A percentile compares a stretch with the other conserved stretches of the same genome.
Evolutionary conservation across 1,284 basidiomycete genomes (phyloP).

Genomic region (Amylostereum chailletii): DNA sequence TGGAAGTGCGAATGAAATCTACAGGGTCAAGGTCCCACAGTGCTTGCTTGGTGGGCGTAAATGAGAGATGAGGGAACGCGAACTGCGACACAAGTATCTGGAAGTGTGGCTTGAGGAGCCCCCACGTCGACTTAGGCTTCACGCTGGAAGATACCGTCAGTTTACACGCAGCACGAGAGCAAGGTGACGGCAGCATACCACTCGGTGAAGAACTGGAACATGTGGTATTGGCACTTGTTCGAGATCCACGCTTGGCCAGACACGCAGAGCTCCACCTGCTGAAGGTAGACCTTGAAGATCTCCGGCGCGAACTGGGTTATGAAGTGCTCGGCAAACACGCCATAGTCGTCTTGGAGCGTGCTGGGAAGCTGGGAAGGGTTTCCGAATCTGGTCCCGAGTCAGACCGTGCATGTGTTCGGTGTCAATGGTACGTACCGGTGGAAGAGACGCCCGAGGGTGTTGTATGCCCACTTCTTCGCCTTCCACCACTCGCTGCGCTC

Average conservation of each 20-base stretch:
- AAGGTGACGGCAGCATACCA: constrained; percentile 43
- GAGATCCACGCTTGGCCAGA: constrained; percentile 69
- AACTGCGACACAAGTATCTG: constrained; percentile 67
- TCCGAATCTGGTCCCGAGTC: constrained; percentile 45
- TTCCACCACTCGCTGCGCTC: constrained; percentile 82
- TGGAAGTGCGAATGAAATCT: constrained; percentile 66
- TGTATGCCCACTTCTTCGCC: constrained; percentile 85
- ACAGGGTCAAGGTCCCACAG: constrained; percentile 74
- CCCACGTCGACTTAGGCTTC: constrained; percentile 85
- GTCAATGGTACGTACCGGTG: constrained; percentile 37
- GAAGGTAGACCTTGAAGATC: constrained; percentile 73
- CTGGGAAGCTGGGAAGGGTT: constrained; percentile 78
- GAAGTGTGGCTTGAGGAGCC: constrained; percentile 75
- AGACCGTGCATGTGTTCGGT: neutral
- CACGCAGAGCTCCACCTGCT: constrained; percentile 67
- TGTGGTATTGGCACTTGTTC: constrained; percentile 73
- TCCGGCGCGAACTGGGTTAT: constrained; percentile 74
- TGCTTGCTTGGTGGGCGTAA: constrained; percentile 56
- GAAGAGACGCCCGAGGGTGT: constrained; percentile 65
- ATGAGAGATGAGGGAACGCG: constrained; percentile 80
- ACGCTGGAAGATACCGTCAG: constrained; percentile 39
- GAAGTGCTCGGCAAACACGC: constrained; percentile 69
- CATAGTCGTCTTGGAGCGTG: constrained; percentile 61
- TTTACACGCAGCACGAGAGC: constrained; percentile 2
- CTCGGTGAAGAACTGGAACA: constrained; percentile 77